Evolutionary conservation across 169 alveolate genomes (phyloP).

Genomic region (Prorocentrum cordatum): DNA sequence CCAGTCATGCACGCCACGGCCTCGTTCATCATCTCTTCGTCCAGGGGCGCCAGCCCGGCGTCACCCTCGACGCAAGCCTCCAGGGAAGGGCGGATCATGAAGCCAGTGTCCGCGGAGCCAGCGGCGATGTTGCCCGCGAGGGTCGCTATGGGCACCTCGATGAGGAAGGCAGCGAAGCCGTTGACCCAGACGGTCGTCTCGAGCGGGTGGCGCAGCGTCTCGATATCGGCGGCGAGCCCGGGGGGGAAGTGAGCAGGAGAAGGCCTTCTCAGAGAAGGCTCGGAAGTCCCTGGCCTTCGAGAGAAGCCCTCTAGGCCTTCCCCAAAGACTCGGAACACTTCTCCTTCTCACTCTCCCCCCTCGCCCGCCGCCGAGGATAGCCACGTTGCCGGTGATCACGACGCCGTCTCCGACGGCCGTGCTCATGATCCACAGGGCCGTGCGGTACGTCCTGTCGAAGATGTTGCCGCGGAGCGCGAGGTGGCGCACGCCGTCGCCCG

Average conservation of each 20-base stretch:
- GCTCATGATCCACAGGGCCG: neutral
- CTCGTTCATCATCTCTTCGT: slow-evolving; percentile 3
- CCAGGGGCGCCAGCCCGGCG: neutral
- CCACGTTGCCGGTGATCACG: slow-evolving; percentile 17
- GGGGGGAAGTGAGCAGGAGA: too few relatives aligned
- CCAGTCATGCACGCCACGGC: slow-evolving; percentile 40
- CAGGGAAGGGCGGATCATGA: slow-evolving; percentile 28
- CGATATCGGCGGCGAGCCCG: too few relatives aligned
- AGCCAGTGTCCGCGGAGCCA: slow-evolving; percentile 39
- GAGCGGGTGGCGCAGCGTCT: slow-evolving; percentile 35
- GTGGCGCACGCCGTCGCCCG: too few relatives aligned
- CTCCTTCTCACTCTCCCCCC: too few relatives aligned
- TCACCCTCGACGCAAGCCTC: neutral
- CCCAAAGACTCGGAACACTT: too few relatives aligned
- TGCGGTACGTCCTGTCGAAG: neutral
- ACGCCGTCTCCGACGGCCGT: neutral
- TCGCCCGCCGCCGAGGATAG: too few relatives aligned
- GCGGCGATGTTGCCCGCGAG: slow-evolving; percentile 36
- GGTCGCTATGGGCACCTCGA: slow-evolving; percentile 29
- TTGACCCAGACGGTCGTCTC: neutral
- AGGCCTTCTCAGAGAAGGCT: too few relatives aligned
- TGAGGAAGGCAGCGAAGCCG: slow-evolving; percentile 20
- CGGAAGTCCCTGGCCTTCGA: too few relatives aligned
- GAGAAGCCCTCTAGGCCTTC: too few relatives aligned
- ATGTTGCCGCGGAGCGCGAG: too few relatives aligned